Evolutionary conservation across 2,329 filamentous ascomycete species (phyloP), one percentile per base, ranked within the genome.

Genomic region (Ophiostoma australiae): DNA sequence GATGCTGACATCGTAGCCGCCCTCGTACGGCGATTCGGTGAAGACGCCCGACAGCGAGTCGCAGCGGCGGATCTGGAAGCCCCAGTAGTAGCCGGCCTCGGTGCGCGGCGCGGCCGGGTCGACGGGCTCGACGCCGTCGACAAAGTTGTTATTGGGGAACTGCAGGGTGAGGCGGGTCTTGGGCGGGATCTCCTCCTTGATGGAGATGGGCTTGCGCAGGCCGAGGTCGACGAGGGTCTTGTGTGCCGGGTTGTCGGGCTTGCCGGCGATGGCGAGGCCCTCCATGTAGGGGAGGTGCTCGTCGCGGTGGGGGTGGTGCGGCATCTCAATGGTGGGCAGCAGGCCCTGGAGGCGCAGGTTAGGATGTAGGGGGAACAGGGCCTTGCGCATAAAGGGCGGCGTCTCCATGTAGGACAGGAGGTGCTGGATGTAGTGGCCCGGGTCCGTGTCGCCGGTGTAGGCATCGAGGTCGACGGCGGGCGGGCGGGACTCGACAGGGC

Each of bases 21-120:
- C 88, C 71, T 91, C 87, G 77, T 87, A 93, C 0, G 87, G 85
- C 74, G 87, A 89, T 78, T 94, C 91, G 4, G 91, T 93, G 76
- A 94, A 93, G 8, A 96, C 87, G 5, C 85, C 82, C 5, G 91
- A 91, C 5, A 97, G 84, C 2, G 87, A 89, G 4, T 80, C 76
- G 48, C 89, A 89, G 73, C 85, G 87, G 35, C 93, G 87, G 3
- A 93, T 87, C 10, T 82, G 85, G 79, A 91, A 97, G 66, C 93
- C 93, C 92, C 93, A 97, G 80, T 94, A 96, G 80, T 93, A 95
- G 0, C 93, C 93, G 1, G 83, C 87, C 74, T 93, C 88, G 69
- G 90, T 90, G 71, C 92, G 86, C 0, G 93, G 93, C 3, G 85
- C 81, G 35, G 86, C 82, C 0, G 92, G 91, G 48, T 89, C 84